Evolutionary conservation across 2,329 filamentous ascomycete species (phyloP), one percentile per base, ranked within the genome.

Genomic region (Catunica adiposa): DNA sequence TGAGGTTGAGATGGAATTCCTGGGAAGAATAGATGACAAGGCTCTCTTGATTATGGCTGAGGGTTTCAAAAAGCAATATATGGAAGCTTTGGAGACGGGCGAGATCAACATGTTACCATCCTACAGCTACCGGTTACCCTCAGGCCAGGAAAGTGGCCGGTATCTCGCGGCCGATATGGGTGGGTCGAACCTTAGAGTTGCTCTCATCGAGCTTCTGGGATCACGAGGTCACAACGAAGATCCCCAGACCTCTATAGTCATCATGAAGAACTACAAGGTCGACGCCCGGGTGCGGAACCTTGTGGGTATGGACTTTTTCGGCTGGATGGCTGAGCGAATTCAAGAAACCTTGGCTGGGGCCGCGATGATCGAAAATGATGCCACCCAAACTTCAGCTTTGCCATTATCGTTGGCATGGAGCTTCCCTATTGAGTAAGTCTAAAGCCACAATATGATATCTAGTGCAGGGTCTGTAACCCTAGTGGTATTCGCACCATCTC

Each of bases 141-240:
- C 67, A n/a, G 81, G 81, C 53, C 64, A 69, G 50, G 81, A 84
- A 63, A 65, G 63, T 46, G 81, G 81, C 25, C 74, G 73, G 54
- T 83, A 74, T 63, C 68, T 84, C 54, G 78, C 80, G 22, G 69
- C 83, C 38, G 82, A 85, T 64, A 78, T 85, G n/a, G 82, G 82
- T 38, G 82, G 82, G 1, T 84, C 82, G 38, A 85, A 80, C 9
- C 68, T 84, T 59, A 72, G 81, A 54, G 78, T 85, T 29, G 81
- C 79, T 4, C 63, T 84, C 61, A 78, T 84, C 48, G 73, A 81
- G 60, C 69, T 84, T 56, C 68, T 69, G 4, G 40, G 40, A 4
- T n/a, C 40, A 22, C 15, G 20, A 22, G 51, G 51, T 53, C 77
- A 78, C 9, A 68, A 70, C 29, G 80, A 83, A 59, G 65, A 80